Evolutionary conservation across 495 filamentous ascomycete species (phyloP), one percentile per base, ranked within the genome.

Genomic region (Penicillium silybi): DNA sequence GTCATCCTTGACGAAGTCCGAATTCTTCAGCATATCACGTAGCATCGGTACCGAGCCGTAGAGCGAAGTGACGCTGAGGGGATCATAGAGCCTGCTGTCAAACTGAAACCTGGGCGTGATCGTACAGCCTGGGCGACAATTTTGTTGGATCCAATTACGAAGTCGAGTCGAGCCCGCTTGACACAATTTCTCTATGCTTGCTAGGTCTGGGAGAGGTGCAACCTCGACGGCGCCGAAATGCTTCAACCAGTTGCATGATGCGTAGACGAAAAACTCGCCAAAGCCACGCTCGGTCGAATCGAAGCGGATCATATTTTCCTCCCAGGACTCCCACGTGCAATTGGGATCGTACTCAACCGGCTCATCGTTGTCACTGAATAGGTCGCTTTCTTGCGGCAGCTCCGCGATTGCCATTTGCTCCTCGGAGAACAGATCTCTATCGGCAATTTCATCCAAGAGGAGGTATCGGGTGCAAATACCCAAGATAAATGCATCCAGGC

Each of bases 381-480:
- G 26, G 3, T 56, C 42, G 35, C 7, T 20, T 23, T 38, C 38
- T 50, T 58, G 54, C 34, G 57, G 61, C 19, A 64, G 49, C 40
- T 64, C 51, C 45, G 48, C 49, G 29, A 64, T 39, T 52, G 57
- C 57, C 27, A 50, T 19, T 48, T 61, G 54, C 44, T 61, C 54
- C 18, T 58, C 51, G 6, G 54, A 56, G 47, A 61, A 61, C 37
- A 64, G 32, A 37, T 56, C 42, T 41, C n/a, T 61, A 16, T 50
- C 35, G 35, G 41, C 48, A 49, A 63, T 59, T 4, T 66, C 63
- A 50, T 61, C 57, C 35, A 66, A 50, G 39, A 66, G 59, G 41
- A 66, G 57, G 52, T 66, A 66, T 54, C 38, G 56, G 48, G 52
- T 53, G 46, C 63, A 66, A 38, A 61, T 52, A 51, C 47, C 44